Percentiles rank a stretch among this genome's conserved stretches.
Evolutionary conservation across 805 yeast genomes (phyloP).

Genomic region (Saturnispora gosingensis): DNA sequence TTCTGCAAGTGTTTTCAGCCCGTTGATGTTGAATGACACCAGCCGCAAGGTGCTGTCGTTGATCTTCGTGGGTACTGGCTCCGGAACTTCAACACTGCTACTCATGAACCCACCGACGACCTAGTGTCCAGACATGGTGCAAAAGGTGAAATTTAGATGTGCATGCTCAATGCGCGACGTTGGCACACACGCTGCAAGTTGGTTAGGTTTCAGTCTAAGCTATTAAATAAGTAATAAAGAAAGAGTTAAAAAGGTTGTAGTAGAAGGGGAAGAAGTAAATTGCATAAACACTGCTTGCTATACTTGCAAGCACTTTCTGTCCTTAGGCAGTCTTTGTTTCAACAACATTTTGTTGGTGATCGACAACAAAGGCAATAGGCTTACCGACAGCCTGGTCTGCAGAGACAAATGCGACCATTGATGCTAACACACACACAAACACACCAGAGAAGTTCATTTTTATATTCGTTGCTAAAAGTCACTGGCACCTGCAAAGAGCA

Average conservation of each 20-base stretch:
- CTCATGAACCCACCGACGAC: not conserved
- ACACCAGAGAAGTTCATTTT: slow-evolving; percentile 4
- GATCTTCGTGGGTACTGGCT: not conserved
- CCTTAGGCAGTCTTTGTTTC: slow-evolving; percentile 11
- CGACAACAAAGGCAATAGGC: slow-evolving; percentile 14
- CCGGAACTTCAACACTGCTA: not conserved
- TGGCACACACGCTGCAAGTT: not conserved
- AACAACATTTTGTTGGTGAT: slow-evolving; percentile 15
- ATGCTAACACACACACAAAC: slow-evolving; percentile 3
- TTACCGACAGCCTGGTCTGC: slow-evolving; percentile 9
- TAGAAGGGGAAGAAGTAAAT: slow-evolving; percentile 4
- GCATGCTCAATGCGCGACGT: not conserved
- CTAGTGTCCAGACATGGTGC: not conserved
- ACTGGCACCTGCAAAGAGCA: not conserved
- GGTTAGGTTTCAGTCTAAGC: not conserved
- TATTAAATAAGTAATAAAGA: not conserved
- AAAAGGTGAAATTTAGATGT: not conserved
- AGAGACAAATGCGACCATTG: slow-evolving; percentile 10
- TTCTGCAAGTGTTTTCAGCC: slow-evolving; percentile 67
- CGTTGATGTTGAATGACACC: slow-evolving; percentile 73
- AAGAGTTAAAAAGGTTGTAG: not conserved
- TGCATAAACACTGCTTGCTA: not conserved
- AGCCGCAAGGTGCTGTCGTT: slow-evolving; percentile 13
- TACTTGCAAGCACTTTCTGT: not conserved
- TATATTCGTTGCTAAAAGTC: not conserved